phyloP scores from a whole-genome alignment of 495 filamentous ascomycete species.

The Penicillium steckii region DNA sequence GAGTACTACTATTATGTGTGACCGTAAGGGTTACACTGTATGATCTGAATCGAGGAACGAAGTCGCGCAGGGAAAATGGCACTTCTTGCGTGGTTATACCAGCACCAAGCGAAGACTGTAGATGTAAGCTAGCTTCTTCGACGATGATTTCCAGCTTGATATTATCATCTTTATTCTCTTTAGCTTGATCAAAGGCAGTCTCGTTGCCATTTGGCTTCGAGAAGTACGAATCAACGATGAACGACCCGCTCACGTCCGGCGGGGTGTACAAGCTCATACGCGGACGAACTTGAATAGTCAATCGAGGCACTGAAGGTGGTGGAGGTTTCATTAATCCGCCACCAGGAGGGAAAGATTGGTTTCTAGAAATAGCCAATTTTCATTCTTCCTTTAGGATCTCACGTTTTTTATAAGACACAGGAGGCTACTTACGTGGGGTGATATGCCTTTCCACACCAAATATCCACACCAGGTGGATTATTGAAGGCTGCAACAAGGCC shows the following conservation, averaged over 20 bases:
- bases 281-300: constrained; percentile 58
- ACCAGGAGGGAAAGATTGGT: constrained; percentile 59
- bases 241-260: constrained; percentile 51
- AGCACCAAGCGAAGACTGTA: background rate
- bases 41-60: constrained; percentile 45
- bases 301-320: constrained; percentile 37
- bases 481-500: constrained; percentile 21
- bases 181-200: constrained; percentile 31
- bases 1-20: constrained; percentile 7
- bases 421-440: constrained; percentile 41
- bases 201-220: constrained; percentile 54
- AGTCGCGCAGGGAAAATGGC: constrained; percentile 42
- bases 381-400: no score
- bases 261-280: constrained; percentile 60
- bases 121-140: constrained; percentile 18
- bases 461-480: constrained; percentile 29
- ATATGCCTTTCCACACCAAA: constrained; percentile 64
- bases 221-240: constrained; percentile 58
- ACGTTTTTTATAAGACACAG: no score
- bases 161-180: constrained; percentile 7
- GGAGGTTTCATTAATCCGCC: constrained; percentile 53
- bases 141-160: constrained; percentile 10
- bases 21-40: constrained; percentile 36
- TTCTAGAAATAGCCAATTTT: constrained; percentile 29
- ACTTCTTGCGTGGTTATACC: constrained; percentile 20